These are phyloP conservation scores for Malus hybrid DNA, from an alignment of 331 rosid species.

Conservation along the genomic window DNA sequence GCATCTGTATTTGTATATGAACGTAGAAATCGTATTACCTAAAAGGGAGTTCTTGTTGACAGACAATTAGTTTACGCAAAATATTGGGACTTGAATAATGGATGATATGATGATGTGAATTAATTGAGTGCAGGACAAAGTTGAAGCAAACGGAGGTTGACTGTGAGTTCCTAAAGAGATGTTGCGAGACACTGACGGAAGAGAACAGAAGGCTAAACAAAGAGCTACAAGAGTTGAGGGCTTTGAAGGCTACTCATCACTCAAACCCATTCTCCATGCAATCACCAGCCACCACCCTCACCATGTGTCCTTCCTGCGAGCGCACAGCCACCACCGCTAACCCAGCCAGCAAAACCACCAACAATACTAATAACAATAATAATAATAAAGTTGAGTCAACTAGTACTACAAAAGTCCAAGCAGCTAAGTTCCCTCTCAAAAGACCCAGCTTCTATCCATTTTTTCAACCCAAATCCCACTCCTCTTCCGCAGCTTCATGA, in stretches of 20 bases:
- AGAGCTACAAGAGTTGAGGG: slow-evolving; percentile 74
- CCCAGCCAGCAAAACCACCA: slow-evolving; percentile 16
- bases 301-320: slow-evolving; percentile 89
- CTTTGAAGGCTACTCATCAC: slow-evolving; percentile 36
- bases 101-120: background rate
- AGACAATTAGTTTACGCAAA: background rate
- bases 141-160: slow-evolving; percentile 83
- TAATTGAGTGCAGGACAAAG: slow-evolving; percentile 44
- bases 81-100: background rate
- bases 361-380: background rate
- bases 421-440: background rate
- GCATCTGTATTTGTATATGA: background rate
- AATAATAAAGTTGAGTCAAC: background rate
- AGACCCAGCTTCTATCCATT: slow-evolving; percentile 41
- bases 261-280: slow-evolving; percentile 69
- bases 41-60: background rate
- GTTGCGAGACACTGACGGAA: slow-evolving; percentile 67
- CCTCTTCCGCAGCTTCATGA: slow-evolving; percentile 29
- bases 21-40: background rate
- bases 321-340: slow-evolving; percentile 45
- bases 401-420: background rate
- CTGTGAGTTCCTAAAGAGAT: slow-evolving; percentile 68
- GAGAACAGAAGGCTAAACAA: slow-evolving; percentile 71
- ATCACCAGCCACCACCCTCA: slow-evolving; percentile 74
- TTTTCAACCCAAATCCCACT: slow-evolving; percentile 29